Percentiles rank a stretch among this genome's conserved stretches.
Evolutionary conservation across 495 filamentous ascomycete genomes (phyloP).

Genomic region (Lasiosphaeria hispida): DNA sequence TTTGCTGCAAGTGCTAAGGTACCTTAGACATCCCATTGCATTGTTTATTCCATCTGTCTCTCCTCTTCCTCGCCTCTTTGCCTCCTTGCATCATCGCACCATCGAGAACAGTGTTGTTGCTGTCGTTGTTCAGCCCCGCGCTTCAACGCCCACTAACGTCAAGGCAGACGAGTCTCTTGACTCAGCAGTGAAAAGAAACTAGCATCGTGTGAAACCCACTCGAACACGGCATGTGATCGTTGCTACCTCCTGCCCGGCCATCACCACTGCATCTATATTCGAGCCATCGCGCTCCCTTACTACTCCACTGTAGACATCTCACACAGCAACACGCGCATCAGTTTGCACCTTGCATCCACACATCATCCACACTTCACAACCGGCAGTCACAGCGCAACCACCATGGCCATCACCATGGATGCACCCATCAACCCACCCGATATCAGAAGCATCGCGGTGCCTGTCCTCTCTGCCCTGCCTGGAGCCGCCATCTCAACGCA

Average conservation of each 20-base stretch:
- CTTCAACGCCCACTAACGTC: background rate
- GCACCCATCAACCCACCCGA: conserved; percentile 58
- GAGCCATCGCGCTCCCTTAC: background rate
- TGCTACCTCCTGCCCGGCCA: background rate
- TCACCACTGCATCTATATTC: background rate
- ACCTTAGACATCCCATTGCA: no score
- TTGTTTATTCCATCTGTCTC: no score
- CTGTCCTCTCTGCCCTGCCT: conserved; percentile 81
- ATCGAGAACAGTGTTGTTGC: no score
- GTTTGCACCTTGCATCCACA: background rate
- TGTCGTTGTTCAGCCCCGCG: no score
- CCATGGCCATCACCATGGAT: conserved; percentile 24
- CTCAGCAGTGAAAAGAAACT: conserved; percentile 1
- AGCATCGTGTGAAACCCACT: no score
- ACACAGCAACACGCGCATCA: background rate
- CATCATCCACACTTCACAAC: background rate
- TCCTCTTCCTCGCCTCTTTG: no score
- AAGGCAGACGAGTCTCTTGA: conserved; percentile 1
- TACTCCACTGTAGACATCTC: background rate
- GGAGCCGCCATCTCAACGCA: conserved; percentile 74
- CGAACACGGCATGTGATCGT: conserved; percentile 13
- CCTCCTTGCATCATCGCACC: no score
- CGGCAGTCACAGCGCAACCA: background rate
- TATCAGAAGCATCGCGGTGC: conserved; percentile 62
- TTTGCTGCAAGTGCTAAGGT: no score